Evolutionary conservation across 257 asterid species (phyloP), one percentile per base, ranked within the genome.

Genomic region (Marsdenia floribunda): DNA sequence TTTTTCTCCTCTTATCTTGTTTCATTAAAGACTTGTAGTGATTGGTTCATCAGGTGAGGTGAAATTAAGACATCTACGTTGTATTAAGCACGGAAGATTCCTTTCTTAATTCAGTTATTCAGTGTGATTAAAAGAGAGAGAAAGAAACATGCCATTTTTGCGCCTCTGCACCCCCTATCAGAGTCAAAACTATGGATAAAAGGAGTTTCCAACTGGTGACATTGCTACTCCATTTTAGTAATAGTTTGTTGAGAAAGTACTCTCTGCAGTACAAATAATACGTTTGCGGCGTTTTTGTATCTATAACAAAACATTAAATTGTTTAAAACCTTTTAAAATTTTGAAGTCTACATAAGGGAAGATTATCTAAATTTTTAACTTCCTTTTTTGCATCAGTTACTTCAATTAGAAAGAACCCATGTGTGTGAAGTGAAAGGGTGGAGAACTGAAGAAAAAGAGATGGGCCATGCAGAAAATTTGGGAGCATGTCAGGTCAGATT

Each of bases 101-200:
- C 55, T 84, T 80, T 81, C 85, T 80, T 90, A 63, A 80, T 83
- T 83, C 84, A 76, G 90, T 87, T 84, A 87, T 80, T 83, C 87
- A 69, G 90, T 83, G 79, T 71, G 80, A 83, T 74, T 72, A 73
- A 55, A 49, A 10, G 2, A 44, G 10, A 44, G 21, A 73, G 77
- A 73, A 75, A 80, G 1, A 29, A 29, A 29, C 87, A 86, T 85
- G 81, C 72, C 44, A 47, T 19, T 81, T 42, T 72, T 77, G 84
- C 67, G 14, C 46, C 42, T 67, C 38, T 46, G 21, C 14, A 61
- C 73, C 66, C n/a, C n/a, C n/a, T 68, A 77, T 70, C 77, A 75
- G 74, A 42, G 73, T 74, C 68, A 35, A 73, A 10, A 68, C 61
- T 70, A 65, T 72, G 59, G 50, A 72, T 79, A 71, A 35, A 55